Evolutionary conservation across 345 rosid genomes (phyloP).

Genomic region (Salix caprea): DNA sequence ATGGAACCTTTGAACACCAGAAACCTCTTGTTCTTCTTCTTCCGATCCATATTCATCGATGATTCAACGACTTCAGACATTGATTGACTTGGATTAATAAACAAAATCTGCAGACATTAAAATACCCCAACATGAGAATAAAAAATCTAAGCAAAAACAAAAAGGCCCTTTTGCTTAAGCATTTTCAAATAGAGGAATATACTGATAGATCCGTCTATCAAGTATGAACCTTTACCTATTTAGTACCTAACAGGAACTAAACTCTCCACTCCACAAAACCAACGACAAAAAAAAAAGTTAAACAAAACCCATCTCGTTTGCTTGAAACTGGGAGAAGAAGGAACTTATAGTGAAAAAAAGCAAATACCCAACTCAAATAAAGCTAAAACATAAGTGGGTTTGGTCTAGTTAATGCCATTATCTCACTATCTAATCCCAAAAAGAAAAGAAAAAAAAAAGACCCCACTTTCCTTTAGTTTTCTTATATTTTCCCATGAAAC

Average conservation of each 20-base stretch:
- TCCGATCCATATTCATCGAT: not conserved
- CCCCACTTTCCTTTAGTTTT: not conserved
- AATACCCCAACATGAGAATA: not conserved
- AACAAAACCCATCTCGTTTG: not conserved
- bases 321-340: not conserved
- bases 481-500: not conserved
- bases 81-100: slow-evolving; percentile 5
- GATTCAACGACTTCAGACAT: slow-evolving; percentile 1
- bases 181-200: not conserved
- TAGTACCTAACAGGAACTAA: not conserved
- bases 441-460: not conserved
- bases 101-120: not conserved
- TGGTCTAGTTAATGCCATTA: not conserved
- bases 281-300: not conserved
- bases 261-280: not conserved
- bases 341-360: not conserved
- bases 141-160: not conserved
- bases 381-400: not conserved
- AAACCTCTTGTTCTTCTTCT: slow-evolving; percentile 11
- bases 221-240: not conserved
- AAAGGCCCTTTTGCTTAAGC: not conserved
- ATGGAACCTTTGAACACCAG: not conserved
- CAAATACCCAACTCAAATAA: not conserved
- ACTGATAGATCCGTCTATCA: not conserved
- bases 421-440: not conserved